These are phyloP conservation scores for Rubia tinctorum DNA, from an alignment of 305 asterid species.

Conservation along the genomic window DNA sequence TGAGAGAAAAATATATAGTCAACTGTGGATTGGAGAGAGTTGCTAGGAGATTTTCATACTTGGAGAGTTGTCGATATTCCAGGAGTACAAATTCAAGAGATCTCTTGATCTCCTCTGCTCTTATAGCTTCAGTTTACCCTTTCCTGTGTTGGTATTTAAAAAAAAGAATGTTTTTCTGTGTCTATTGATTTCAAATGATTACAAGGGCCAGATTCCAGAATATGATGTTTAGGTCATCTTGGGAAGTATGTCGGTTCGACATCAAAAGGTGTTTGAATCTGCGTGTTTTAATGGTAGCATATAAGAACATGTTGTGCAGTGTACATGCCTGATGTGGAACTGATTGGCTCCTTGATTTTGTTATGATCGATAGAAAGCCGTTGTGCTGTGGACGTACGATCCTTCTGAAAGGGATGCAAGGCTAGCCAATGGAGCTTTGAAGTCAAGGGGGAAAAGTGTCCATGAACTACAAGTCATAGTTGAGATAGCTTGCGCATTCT, in stretches of 20 bases:
- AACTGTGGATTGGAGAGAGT: too few relatives aligned
- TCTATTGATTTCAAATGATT: not conserved
- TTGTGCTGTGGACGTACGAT: constrained; percentile 61
- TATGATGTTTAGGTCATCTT: not conserved
- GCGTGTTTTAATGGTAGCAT: not conserved
- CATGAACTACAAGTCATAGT: constrained; percentile 59
- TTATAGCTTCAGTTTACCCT: not conserved
- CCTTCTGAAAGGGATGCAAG: constrained; percentile 81
- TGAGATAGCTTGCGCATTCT: constrained; percentile 76
- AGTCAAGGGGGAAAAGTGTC: constrained; percentile 39
- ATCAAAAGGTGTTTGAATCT: not conserved
- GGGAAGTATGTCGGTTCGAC: not conserved
- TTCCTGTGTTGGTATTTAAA: too few relatives aligned
- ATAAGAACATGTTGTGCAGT: not conserved
- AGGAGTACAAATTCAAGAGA: not conserved
- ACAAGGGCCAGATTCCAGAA: not conserved
- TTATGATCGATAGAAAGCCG: constrained; percentile 50
- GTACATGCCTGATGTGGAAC: not conserved
- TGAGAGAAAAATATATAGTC: too few relatives aligned
- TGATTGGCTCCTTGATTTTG: not conserved
- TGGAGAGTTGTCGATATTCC: too few relatives aligned
- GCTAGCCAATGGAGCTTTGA: constrained; percentile 60
- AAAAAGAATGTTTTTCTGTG: not conserved
- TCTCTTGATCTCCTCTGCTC: not conserved
- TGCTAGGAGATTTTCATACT: too few relatives aligned